Base-by-base conservation (phyloP, 1,284 basidiomycete genomes). In the Kalmanozyma brasiliensis region DNA sequence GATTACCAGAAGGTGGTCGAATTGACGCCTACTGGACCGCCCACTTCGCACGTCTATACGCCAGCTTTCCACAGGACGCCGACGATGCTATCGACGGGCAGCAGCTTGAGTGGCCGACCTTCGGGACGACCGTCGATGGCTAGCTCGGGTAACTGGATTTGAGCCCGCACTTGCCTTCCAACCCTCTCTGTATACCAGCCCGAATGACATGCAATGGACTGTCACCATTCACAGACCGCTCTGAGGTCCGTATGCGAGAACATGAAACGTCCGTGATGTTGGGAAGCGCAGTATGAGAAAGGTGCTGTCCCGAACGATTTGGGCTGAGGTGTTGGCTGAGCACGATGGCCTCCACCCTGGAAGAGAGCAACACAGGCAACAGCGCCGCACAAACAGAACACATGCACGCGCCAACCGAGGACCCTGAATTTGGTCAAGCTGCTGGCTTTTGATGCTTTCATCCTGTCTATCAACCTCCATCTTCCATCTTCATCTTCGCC, bases 1-100 rank as follows among this genome's bases (percentile, higher is more conserved):
- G 71, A 73, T 47, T 73, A 59, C 44, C 71, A 73, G 47, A 42
- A 41, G 34, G 66, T 73, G 20, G 48, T 66, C 2, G 71, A 73
- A 36, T 29, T 73, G 24, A 47, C 45, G 7, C 68, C 71, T 9
- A 66, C 59, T 1, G 52, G 45, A 4, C 48, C 52, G 3, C 49
- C 49, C 4, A 20, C 4, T 8, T 30, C 38, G 8, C n/a, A 43
- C 11, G 42, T 34, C 2, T 52, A 64, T 33, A 49, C 47, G 4
- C 49, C 70, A n/a, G 48, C 57, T 3, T 69, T 73, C 11, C 45
- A 60, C 5, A 26, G 67, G 8, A 56, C 61, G 3, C 49, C 52
- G 4, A 73, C 71, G 14, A 42, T 70, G 14, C 8, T 56, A 34
- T 62, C 67, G 20, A 61, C 41, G 11, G 58, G 62, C 24, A 62